Base-by-base conservation (phyloP, 176 grass and related monocot genomes). In the Tillandsia leiboldiana region DNA sequence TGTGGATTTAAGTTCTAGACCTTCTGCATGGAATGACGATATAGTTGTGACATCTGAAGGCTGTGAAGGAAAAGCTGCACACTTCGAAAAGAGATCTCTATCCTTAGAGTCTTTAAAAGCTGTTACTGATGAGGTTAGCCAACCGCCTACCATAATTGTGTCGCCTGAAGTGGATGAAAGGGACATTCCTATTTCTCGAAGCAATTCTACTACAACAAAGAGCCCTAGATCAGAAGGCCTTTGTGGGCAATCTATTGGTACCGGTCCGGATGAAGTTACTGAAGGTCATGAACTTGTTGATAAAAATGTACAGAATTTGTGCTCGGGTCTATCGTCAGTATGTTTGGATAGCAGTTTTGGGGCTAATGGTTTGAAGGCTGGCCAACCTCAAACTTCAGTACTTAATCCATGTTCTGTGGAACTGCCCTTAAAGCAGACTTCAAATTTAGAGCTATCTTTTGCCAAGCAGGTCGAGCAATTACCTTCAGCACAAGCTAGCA, bases 21-120 rank as follows among this genome's bases (percentile, higher is more conserved):
- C 82, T 69, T 93, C 94, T 65, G 84, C 94, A 68, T 97, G 94
- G 94, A 90, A 90, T 59, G 82, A 90, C 24, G 89, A 90, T 68
- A 77, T 76, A 68, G 75, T 72, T 78, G 66, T 87, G 50, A 56
- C 64, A 8, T 83, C 82, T 15, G 82, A 87, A 85, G 81, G 65
- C 51, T 72, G 63, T 48, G 80, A 86, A 72, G 76, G 69, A 51
- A 71, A 80, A 74, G 66, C 68, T 62, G 69, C 15, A 17, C 66
- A 76, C 79, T 78, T 48, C 18, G 79, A 71, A 80, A 81, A 13
- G 2, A 69, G 71, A 24, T 50, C 75, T 61, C 48, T 51, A 65
- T 50, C 23, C 14, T 67, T 64, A 17, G 67, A 70, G 1, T 67
- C 71, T 75, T 78, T 64, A 54, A 82, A 69, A 48, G 53, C 67